These are phyloP conservation scores for Nothopassalora personata DNA, from an alignment of 2,329 filamentous ascomycete genomes.

Conservation along the genomic window DNA sequence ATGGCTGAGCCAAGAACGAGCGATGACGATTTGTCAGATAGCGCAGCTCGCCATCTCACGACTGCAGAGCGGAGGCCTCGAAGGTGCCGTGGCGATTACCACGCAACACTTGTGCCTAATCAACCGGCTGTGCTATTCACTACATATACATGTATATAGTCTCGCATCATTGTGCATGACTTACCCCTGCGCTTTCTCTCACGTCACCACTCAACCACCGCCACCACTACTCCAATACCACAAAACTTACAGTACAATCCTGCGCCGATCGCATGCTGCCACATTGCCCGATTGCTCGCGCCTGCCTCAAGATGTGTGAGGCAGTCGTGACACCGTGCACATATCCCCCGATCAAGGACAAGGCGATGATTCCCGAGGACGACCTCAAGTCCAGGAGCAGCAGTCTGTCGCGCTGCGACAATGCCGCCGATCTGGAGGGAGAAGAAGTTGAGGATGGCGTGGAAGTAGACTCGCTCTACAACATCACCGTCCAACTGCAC, in stretches of 20 bases:
- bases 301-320: slow-evolving; percentile 2
- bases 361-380: neutral
- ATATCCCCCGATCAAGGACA: neutral
- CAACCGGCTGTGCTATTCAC: neutral
- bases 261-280: neutral
- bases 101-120: neutral
- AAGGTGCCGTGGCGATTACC: neutral
- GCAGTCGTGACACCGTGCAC: neutral
- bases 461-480: slow-evolving; percentile 27
- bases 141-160: neutral
- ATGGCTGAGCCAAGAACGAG: too few relatives aligned
- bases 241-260: neutral
- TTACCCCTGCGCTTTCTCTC: neutral
- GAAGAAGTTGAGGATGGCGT: slow-evolving; percentile 10
- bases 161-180: neutral
- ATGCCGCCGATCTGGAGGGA: neutral
- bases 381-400: neutral
- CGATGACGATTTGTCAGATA: neutral
- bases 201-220: neutral
- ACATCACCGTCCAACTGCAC: slow-evolving; percentile 52
- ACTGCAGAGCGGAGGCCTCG: neutral
- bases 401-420: neutral
- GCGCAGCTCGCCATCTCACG: neutral
- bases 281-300: slow-evolving; percentile 1
- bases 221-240: neutral